Conservation (phyloP, 306 rosid genomes). For the Castanea crenata region DNA sequence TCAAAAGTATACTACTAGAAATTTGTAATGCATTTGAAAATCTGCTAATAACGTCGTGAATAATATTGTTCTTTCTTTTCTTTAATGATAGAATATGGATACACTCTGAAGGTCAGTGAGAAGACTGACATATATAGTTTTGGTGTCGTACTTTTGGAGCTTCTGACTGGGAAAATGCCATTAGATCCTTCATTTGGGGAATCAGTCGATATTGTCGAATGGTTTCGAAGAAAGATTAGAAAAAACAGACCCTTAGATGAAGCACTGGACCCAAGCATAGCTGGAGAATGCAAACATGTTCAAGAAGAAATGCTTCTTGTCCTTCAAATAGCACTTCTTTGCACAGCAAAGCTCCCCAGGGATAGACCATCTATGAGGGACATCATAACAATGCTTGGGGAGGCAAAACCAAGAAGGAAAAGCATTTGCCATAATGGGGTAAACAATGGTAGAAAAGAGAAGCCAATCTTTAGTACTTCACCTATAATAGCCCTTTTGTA, state of each 20-base stretch:
- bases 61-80: neutral
- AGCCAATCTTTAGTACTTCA: conserved; percentile 51
- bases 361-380: conserved; percentile 89
- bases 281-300: conserved; percentile 68
- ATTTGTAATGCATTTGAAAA: neutral
- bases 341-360: conserved; percentile 78
- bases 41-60: neutral
- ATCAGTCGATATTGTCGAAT: conserved; percentile 56
- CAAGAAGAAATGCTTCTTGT: conserved; percentile 92
- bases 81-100: conserved; percentile 64
- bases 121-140: conserved; percentile 82
- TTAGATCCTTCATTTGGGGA: conserved; percentile 60
- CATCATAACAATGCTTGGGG: conserved; percentile 78
- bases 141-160: conserved; percentile 85
- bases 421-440: conserved; percentile 49
- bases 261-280: conserved; percentile 57
- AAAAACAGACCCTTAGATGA: conserved; percentile 46
- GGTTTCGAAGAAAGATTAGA: conserved; percentile 54
- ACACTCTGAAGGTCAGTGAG: conserved; percentile 79
- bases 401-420: conserved; percentile 88
- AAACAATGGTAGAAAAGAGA: conserved; percentile 43
- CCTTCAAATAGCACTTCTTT: conserved; percentile 71
- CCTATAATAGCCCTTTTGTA: conserved; percentile 46
- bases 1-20: neutral
- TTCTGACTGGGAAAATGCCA: conserved; percentile 66